Evolutionary conservation across 1,284 basidiomycete species (phyloP).

Genomic region (Irpex lacteus): DNA sequence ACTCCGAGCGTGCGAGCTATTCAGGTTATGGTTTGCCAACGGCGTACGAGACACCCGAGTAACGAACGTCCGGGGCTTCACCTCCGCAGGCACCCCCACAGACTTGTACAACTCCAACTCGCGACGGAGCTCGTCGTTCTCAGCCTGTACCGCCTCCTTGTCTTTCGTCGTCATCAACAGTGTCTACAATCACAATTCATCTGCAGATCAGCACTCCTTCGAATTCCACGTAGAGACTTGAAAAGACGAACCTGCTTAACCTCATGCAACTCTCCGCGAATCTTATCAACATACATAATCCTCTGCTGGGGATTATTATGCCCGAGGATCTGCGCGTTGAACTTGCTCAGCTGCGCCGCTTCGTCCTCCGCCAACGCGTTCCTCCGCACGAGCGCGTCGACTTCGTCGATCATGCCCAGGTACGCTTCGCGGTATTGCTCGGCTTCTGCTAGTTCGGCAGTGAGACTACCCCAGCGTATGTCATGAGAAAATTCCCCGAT

Average conservation of each 20-base stretch:
- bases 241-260: slow-evolving; percentile 54
- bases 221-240: too few relatives aligned
- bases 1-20: slow-evolving; percentile 17
- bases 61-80: slow-evolving; percentile 60
- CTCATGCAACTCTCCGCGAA: slow-evolving; percentile 66
- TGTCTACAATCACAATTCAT: slow-evolving; percentile 55
- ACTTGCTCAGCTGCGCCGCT: slow-evolving; percentile 58
- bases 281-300: slow-evolving; percentile 72
- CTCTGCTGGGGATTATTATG: slow-evolving; percentile 74
- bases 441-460: slow-evolving; percentile 51
- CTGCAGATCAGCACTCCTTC: neutral
- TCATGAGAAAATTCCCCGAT: neutral
- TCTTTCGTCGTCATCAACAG: slow-evolving; percentile 52
- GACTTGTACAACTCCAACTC: slow-evolving; percentile 74
- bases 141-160: slow-evolving; percentile 43
- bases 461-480: slow-evolving; percentile 40
- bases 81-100: slow-evolving; percentile 51
- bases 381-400: slow-evolving; percentile 58
- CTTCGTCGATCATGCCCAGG: slow-evolving; percentile 55
- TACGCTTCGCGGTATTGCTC: slow-evolving; percentile 70
- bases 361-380: slow-evolving; percentile 75
- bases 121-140: slow-evolving; percentile 52
- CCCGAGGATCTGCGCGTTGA: slow-evolving; percentile 75
- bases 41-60: slow-evolving; percentile 60
- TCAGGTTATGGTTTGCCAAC: slow-evolving; percentile 45